Evolutionary conservation across 164 flowering plant species (phyloP).

Genomic region (Tinospora cordifolia): DNA sequence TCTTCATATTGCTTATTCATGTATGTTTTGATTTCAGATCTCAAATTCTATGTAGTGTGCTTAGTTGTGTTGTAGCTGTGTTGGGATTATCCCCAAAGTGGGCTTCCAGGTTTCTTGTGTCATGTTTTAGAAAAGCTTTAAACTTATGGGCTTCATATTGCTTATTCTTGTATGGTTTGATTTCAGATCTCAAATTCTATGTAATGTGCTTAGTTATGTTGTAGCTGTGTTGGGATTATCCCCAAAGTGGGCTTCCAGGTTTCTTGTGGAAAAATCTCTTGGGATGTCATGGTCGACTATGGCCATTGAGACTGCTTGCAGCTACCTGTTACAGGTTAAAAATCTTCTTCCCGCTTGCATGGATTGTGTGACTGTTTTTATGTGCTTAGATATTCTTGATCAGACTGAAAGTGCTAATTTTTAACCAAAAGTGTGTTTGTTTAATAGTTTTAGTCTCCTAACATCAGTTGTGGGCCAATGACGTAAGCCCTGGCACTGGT

Average conservation of each 20-base stretch:
- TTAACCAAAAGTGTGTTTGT: too few species aligned
- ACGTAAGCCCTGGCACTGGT: too few species aligned
- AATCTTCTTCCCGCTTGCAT: neutral
- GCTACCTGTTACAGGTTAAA: conserved; percentile 55
- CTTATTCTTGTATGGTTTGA: conserved; percentile 1
- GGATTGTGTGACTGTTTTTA: neutral
- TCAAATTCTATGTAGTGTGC: conserved; percentile 22
- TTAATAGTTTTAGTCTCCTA: too few species aligned
- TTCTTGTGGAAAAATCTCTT: conserved; percentile 37
- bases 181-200: conserved; percentile 47
- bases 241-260: conserved; percentile 37
- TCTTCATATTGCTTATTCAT: neutral
- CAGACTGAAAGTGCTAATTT: too few species aligned
- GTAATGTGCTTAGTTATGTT: conserved; percentile 31
- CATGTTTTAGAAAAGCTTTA: neutral
- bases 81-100: conserved; percentile 53
- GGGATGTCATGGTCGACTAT: conserved; percentile 67
- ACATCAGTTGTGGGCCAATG: too few species aligned
- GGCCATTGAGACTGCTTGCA: conserved; percentile 58
- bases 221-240: conserved; percentile 49
- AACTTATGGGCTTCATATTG: neutral
- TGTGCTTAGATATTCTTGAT: neutral
- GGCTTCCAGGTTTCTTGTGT: conserved; percentile 37
- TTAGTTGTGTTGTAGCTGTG: conserved; percentile 40
- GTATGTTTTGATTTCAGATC: conserved; percentile 39